Conservation (phyloP, 805 yeast genomes). For the Candida odintsovae region DNA sequence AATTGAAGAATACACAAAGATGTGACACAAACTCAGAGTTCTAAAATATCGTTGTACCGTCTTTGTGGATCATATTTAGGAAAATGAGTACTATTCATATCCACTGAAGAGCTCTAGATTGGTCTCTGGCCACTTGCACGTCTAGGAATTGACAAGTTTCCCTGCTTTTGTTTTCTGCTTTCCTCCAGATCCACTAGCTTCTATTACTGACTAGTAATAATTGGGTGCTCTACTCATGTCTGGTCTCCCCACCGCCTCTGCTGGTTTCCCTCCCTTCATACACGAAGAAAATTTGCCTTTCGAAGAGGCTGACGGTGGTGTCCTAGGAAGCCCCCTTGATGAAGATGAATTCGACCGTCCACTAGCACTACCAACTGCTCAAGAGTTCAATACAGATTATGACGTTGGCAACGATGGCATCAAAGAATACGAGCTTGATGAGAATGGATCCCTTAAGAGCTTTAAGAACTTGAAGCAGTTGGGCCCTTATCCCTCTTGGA, state of each 20-base stretch:
- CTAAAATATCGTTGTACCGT: too few species aligned
- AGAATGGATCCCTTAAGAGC: background rate
- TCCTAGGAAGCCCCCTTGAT: background rate
- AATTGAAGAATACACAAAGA: too few species aligned
- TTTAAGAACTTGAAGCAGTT: background rate
- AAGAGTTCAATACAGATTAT: background rate
- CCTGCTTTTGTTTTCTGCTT: background rate
- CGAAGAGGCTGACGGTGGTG: background rate
- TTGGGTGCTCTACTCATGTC: background rate
- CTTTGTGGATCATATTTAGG: too few species aligned
- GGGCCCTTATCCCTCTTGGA: constrained; percentile 16
- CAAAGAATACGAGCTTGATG: background rate
- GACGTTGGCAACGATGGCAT: background rate
- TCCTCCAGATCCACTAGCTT: background rate
- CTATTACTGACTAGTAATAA: background rate
- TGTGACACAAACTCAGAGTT: too few species aligned
- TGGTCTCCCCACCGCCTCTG: background rate
- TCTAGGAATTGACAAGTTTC: too few species aligned
- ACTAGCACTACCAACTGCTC: background rate
- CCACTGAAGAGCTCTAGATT: too few species aligned
- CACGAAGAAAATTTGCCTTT: background rate
- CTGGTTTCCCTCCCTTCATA: background rate
- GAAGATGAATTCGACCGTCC: background rate
- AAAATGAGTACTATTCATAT: too few species aligned
- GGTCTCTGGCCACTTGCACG: too few species aligned